Base-by-base conservation (phyloP, 2,329 filamentous ascomycete species). In the Paramyrothecium roridum region DNA sequence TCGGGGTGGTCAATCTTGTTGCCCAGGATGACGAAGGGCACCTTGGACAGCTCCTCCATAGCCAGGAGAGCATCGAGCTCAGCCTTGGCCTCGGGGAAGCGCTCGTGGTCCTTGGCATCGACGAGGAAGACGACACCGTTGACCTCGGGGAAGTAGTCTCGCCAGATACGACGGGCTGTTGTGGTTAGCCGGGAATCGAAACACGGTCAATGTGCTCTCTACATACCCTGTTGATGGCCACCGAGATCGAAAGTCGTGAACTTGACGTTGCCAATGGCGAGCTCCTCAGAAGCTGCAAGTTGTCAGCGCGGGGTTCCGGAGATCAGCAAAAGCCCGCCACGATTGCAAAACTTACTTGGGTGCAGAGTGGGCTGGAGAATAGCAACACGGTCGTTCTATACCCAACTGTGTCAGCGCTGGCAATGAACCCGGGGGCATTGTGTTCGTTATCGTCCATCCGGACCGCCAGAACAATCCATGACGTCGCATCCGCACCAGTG, bases 1-100 rank as follows among this genome's bases (percentile, higher is more conserved):
- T 96, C 90, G 53, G 93, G 93, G 80, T 98, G 93, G 75, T 99
- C 95, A 74, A 99, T 99, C 86, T 99, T 99, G 86, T 99, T 99
- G 66, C 95, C 95, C 61, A 99, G 85, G 65, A 99, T 86, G 59
- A 98, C 85, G 75, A 98, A 98, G 54, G 95, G 95, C 10, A 96
- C 95, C 82, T 96, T 97, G 72, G 86, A 80, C 43, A 99, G 85
- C 72, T 98, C 93, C 78, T 99, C 95, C 93, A 99, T 97, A 59
- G 90, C 87, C 64, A 99, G 84, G 52, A 98, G 89, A 53, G 90
- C 92, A 70, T 99, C 95, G 60, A 99, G 89, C 80, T 99, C 95
- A 67, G 90, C 93, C 81, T 98, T 98, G 70, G 92, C 90, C 80
- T 99, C 95, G 67, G 83, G 74, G 73, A 99, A 90, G 64, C 95